Percentiles rank a stretch among this genome's conserved stretches.
Evolutionary conservation across 2,329 filamentous ascomycete species (phyloP).

Genomic region (Ophiocordyceps camponoti-rufipedis): DNA sequence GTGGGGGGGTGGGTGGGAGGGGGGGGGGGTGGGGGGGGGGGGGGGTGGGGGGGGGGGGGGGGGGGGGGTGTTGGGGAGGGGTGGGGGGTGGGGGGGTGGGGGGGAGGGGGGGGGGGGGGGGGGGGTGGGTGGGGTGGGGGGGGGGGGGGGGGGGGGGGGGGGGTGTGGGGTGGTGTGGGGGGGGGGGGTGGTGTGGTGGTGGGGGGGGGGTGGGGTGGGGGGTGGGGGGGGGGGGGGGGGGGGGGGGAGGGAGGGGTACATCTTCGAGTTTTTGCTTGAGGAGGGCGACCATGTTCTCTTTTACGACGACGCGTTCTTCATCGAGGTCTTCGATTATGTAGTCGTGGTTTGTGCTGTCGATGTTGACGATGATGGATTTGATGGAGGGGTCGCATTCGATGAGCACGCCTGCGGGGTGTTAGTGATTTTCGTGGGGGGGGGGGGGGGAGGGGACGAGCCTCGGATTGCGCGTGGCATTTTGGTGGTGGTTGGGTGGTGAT

Average conservation of each 20-base stretch:
- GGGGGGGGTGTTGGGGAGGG: too few species aligned
- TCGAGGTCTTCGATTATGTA: constrained; percentile 69
- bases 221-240: constrained; percentile 2
- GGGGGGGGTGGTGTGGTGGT: constrained; percentile 26
- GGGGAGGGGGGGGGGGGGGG: constrained; percentile 11
- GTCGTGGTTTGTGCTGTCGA: constrained; percentile 51
- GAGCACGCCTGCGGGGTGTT: constrained; percentile 41
- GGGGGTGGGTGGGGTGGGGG: too few species aligned
- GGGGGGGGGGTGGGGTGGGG: constrained; percentile 40
- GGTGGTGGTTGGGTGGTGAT: too few species aligned
- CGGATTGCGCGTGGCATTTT: background rate
- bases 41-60: constrained; percentile 7
- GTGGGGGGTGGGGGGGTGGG: background rate
- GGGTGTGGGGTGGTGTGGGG: constrained; percentile 40
- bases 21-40: constrained; percentile 14
- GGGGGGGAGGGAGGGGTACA: constrained; percentile 23
- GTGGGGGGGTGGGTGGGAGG: constrained; percentile 36
- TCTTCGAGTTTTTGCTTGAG: constrained; percentile 53
- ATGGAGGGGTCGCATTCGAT: constrained; percentile 75
- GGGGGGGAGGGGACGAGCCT: background rate
- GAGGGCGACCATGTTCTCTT: constrained; percentile 50
- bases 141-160: background rate
- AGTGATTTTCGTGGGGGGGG: background rate
- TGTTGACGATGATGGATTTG: constrained; percentile 67
- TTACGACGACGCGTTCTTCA: constrained; percentile 57